These are phyloP conservation scores for Tremella fuciformis DNA, from an alignment of 768 basidiomycete genomes.

Conservation along the genomic window DNA sequence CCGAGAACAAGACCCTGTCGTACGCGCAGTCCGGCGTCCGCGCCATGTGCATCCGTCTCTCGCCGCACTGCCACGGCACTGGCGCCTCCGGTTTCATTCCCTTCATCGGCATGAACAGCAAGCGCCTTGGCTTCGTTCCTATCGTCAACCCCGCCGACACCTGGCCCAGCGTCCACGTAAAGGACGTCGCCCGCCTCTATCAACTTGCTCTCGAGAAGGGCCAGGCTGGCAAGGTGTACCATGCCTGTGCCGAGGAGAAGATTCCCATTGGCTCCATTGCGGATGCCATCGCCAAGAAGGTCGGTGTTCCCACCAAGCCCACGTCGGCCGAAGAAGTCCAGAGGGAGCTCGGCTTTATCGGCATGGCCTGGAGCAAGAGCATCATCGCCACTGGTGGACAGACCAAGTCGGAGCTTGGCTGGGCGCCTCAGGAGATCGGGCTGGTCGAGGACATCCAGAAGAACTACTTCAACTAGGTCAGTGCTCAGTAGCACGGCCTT, in stretches of 20 bases:
- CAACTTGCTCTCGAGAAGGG: slow-evolving; percentile 35
- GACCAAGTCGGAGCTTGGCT: slow-evolving; percentile 30
- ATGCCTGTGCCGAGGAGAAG: slow-evolving; percentile 14
- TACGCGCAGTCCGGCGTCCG: slow-evolving; percentile 16
- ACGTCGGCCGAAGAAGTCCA: slow-evolving; percentile 7
- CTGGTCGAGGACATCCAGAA: slow-evolving; percentile 25
- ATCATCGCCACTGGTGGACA: neutral
- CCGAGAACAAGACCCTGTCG: slow-evolving; percentile 8
- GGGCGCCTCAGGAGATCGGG: slow-evolving; percentile 23
- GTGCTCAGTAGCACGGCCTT: no score
- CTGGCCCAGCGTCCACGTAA: slow-evolving; percentile 34
- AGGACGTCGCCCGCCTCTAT: slow-evolving; percentile 33
- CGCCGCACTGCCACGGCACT: slow-evolving; percentile 20
- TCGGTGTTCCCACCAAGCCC: slow-evolving; percentile 13
- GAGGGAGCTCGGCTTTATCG: slow-evolving; percentile 19
- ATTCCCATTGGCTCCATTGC: slow-evolving; percentile 18
- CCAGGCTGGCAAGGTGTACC: slow-evolving; percentile 12
- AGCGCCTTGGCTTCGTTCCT: slow-evolving; percentile 11
- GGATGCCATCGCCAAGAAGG: slow-evolving; percentile 17
- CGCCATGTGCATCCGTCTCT: slow-evolving; percentile 19
- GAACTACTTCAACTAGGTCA: neutral
- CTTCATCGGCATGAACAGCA: slow-evolving; percentile 14
- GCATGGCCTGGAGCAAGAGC: neutral
- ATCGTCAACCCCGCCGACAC: slow-evolving; percentile 15
- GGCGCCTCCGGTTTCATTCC: slow-evolving; percentile 23